These are phyloP conservation scores for Cryptosporidium canis DNA, from an alignment of 169 alveolate species.

Conservation along the genomic window DNA sequence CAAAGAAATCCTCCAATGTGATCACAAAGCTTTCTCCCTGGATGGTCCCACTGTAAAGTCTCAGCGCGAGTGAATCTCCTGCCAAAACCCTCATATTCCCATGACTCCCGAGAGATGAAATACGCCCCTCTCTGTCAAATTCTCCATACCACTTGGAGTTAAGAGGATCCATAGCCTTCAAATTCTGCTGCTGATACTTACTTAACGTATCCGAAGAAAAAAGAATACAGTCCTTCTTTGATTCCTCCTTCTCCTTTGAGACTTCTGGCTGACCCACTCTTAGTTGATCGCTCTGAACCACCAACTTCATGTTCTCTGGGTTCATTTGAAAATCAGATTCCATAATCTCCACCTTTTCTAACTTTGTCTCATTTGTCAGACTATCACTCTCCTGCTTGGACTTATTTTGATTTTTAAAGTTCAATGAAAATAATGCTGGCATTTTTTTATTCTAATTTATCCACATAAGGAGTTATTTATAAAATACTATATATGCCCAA, in stretches of 20 bases:
- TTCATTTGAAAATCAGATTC: background rate
- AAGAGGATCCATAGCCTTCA: constrained; percentile 1
- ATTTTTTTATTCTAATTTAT: background rate
- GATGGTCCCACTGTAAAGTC: constrained; percentile 42
- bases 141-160: constrained; percentile 53
- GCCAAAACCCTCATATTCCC: constrained; percentile 43
- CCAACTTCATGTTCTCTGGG: background rate
- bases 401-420: constrained; percentile 40
- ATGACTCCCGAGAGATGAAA: constrained; percentile 20
- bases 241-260: background rate
- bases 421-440: constrained; percentile 25
- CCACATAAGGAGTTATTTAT: too few species aligned
- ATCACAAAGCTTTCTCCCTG: constrained; percentile 12
- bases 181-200: background rate
- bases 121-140: constrained; percentile 10
- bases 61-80: constrained; percentile 10
- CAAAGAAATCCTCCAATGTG: constrained; percentile 15
- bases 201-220: background rate
- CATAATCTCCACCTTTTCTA: background rate
- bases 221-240: constrained; percentile 14
- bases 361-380: background rate
- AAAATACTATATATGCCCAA: too few species aligned
- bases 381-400: constrained; percentile 14
- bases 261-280: background rate
- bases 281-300: background rate